Conservation (phyloP, 164 flowering plant species). For the Taxillus chinensis region DNA sequence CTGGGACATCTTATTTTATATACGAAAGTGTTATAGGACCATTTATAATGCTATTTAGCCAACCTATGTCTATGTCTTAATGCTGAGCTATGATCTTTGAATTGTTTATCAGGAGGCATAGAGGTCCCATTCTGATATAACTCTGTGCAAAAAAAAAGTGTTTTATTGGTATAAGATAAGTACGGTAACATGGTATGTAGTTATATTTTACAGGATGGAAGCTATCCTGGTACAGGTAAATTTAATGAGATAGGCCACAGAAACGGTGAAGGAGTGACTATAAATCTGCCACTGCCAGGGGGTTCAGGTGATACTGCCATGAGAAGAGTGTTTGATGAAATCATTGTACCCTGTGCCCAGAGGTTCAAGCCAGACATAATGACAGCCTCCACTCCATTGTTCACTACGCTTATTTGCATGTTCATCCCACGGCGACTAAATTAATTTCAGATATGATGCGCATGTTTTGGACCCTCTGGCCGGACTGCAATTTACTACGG, state of each 20-base stretch:
- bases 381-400: neutral
- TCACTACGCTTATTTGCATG: neutral
- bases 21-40: neutral
- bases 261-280: constrained; percentile 78
- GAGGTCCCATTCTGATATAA: too few relatives aligned
- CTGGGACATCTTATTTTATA: neutral
- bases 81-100: too few relatives aligned
- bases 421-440: neutral
- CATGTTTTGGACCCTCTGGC: constrained; percentile 95
- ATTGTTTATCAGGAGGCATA: too few relatives aligned
- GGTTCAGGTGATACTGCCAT: constrained; percentile 90
- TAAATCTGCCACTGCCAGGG: constrained; percentile 90
- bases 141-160: too few relatives aligned
- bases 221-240: constrained; percentile 99
- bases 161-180: too few relatives aligned
- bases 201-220: constrained; percentile 57
- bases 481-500: constrained; percentile 71
- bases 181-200: neutral
- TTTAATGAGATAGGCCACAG: constrained; percentile 64
- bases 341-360: constrained; percentile 80
- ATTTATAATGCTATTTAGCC: neutral
- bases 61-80: too few relatives aligned
- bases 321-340: constrained; percentile 78
- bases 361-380: constrained; percentile 92
- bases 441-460: constrained; percentile 59